Evolutionary conservation across 345 rosid genomes (phyloP).

Genomic region (Litchi chinensis): DNA sequence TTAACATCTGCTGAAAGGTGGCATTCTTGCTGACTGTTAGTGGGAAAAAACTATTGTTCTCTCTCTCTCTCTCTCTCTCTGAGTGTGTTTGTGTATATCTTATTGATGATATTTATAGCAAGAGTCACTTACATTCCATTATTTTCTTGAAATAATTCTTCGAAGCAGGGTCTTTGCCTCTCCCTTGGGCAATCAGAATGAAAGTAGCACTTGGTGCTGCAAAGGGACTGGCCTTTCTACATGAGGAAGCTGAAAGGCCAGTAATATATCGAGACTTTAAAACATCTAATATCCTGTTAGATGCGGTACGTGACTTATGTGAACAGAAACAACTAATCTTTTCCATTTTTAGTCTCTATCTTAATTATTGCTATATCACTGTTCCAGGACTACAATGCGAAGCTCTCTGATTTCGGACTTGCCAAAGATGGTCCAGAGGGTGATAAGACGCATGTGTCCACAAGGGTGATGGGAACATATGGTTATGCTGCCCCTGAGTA

Average conservation of each 20-base stretch:
- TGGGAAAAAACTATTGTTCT: too few species aligned
- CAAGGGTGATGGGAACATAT: constrained; percentile 22
- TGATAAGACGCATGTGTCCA: constrained; percentile 22
- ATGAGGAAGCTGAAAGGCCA: constrained; percentile 49
- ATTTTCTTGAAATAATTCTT: neutral
- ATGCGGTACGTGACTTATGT: constrained; percentile 36
- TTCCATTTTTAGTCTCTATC: neutral
- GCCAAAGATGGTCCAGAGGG: constrained; percentile 48
- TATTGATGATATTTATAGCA: neutral
- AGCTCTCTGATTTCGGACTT: constrained; percentile 43
- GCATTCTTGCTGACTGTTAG: too few species aligned
- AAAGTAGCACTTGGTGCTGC: constrained; percentile 48
- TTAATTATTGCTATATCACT: constrained; percentile 8
- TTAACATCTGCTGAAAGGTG: too few species aligned
- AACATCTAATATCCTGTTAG: constrained; percentile 48
- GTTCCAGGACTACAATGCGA: constrained; percentile 42
- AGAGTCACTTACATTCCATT: constrained; percentile 3
- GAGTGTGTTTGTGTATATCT: neutral
- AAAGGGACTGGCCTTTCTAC: constrained; percentile 51
- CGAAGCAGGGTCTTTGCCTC: constrained; percentile 44
- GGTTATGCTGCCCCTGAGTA: constrained; percentile 26
- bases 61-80: neutral
- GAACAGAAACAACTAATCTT: neutral
- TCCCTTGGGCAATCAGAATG: constrained; percentile 46
- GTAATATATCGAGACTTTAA: constrained; percentile 54